These are phyloP conservation scores for Suillus subaureus DNA, from an alignment of 768 basidiomycete species.

Conservation along the genomic window DNA sequence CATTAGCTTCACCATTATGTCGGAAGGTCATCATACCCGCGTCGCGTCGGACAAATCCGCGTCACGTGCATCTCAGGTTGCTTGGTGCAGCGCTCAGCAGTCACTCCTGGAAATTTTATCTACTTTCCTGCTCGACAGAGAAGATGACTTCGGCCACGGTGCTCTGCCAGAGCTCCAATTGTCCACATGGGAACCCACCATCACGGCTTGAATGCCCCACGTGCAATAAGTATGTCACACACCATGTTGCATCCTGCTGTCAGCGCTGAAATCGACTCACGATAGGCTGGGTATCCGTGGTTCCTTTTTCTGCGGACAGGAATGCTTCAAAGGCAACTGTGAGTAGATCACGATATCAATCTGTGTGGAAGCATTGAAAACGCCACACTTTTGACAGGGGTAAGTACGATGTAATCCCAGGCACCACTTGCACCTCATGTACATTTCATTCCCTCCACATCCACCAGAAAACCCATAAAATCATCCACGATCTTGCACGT, in stretches of 20 bases:
- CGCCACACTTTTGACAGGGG: slow-evolving; percentile 24
- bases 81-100: neutral
- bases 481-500: slow-evolving; percentile 65
- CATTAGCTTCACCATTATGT: neutral
- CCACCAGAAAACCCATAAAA: slow-evolving; percentile 78
- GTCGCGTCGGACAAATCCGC: slow-evolving; percentile 3
- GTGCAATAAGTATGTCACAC: slow-evolving; percentile 74
- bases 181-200: slow-evolving; percentile 81
- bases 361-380: slow-evolving; percentile 1
- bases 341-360: slow-evolving; percentile 38
- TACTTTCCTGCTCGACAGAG: neutral
- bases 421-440: neutral
- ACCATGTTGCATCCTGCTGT: slow-evolving; percentile 8
- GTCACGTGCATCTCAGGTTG: slow-evolving; percentile 21
- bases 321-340: slow-evolving; percentile 96
- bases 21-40: neutral
- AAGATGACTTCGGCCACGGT: slow-evolving; percentile 40
- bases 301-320: slow-evolving; percentile 92
- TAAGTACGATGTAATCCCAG: slow-evolving; percentile 13
- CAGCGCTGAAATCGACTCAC: slow-evolving; percentile 18
- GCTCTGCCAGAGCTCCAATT: slow-evolving; percentile 68
- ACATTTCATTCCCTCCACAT: slow-evolving; percentile 9
- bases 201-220: slow-evolving; percentile 91
- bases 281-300: slow-evolving; percentile 76
- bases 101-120: neutral